Conservation (phyloP, 2,329 filamentous ascomycete genomes). For the Aspergillus proliferans region DNA sequence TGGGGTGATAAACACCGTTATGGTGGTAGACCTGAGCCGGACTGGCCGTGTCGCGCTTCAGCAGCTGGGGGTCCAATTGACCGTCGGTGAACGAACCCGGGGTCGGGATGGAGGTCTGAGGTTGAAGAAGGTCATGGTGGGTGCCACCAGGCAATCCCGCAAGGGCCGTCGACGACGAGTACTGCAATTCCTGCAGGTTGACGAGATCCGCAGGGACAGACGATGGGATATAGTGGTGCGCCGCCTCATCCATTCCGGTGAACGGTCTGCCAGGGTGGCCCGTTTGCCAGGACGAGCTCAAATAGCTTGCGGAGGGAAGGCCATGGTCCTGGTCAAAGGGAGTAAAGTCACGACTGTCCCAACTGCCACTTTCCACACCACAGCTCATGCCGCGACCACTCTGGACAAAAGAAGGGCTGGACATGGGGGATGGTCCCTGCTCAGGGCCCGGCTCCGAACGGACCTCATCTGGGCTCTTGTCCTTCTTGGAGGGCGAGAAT, state of each 20-base stretch:
- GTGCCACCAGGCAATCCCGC: constrained; percentile 38
- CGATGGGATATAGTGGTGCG: constrained; percentile 49
- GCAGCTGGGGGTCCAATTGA: constrained; percentile 39
- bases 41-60: constrained; percentile 19
- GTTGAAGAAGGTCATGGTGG: constrained; percentile 39
- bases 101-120: constrained; percentile 20
- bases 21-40: constrained; percentile 12
- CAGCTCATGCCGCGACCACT: constrained; percentile 20
- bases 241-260: constrained; percentile 43
- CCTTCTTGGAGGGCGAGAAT: constrained; percentile 64
- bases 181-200: constrained; percentile 23
- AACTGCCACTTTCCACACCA: constrained; percentile 19
- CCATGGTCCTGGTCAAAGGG: constrained; percentile 27
- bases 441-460: constrained; percentile 4
- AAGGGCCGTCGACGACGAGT: constrained; percentile 29
- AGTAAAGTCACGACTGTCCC: constrained; percentile 28
- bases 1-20: constrained; percentile 10
- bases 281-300: constrained; percentile 47
- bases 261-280: constrained; percentile 46
- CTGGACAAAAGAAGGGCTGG: constrained; percentile 13
- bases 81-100: constrained; percentile 19
- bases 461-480: constrained; percentile 25
- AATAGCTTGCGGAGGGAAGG: constrained; percentile 21
- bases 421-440: constrained; percentile 9
- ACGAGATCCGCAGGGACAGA: constrained; percentile 38